These are phyloP conservation scores for Abrus precatorius DNA, from an alignment of 306 rosid genomes.

Conservation along the genomic window DNA sequence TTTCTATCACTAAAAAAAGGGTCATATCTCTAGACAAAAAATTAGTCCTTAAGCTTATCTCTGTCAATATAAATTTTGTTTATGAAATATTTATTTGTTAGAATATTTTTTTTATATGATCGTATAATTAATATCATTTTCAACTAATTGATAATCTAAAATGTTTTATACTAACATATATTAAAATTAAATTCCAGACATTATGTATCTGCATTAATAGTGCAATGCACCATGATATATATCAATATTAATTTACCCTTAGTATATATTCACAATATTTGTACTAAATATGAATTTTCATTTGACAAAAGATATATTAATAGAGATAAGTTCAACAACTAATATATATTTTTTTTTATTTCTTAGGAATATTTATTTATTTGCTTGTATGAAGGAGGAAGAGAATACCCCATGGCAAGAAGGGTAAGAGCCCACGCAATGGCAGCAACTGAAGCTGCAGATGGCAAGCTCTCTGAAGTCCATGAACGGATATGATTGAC, in stretches of 20 bases:
- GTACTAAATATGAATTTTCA: neutral
- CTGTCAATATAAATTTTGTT: neutral
- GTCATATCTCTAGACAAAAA: neutral
- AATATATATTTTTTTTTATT: neutral
- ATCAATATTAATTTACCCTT: neutral
- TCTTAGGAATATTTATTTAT: neutral
- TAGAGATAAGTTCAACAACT: neutral
- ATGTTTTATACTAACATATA: too few species aligned
- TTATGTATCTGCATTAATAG: neutral
- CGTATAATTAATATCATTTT: too few species aligned
- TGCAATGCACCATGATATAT: neutral
- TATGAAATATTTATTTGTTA: neutral
- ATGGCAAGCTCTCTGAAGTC: constrained; percentile 80
- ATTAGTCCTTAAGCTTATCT: neutral
- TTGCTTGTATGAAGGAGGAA: neutral
- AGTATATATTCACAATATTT: neutral
- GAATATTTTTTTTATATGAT: neutral
- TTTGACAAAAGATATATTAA: neutral
- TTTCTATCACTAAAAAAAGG: neutral
- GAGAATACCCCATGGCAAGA: constrained; percentile 89
- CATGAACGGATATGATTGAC: constrained; percentile 80
- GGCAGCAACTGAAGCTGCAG: constrained; percentile 82
- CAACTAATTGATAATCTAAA: too few species aligned
- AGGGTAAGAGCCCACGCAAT: constrained; percentile 93
- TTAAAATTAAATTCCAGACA: too few species aligned